Percentiles rank a stretch among this genome's conserved stretches.
Conservation (phyloP, 441 rosid species). For the Rhodomyrtus psidioides region DNA sequence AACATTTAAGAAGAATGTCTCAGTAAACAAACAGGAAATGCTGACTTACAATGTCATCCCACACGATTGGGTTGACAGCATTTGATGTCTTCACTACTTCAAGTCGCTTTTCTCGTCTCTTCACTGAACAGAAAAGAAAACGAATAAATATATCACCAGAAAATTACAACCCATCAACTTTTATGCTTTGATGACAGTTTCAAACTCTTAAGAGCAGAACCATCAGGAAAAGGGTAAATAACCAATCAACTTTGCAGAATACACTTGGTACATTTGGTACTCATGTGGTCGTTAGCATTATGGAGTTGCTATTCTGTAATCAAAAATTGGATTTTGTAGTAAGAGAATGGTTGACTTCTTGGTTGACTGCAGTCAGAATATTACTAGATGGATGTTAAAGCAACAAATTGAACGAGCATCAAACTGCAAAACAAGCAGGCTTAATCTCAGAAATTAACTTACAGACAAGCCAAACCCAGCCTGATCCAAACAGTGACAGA, state of each 20-base stretch:
- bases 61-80: conserved; percentile 63
- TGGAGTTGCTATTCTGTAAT: background rate
- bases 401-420: background rate
- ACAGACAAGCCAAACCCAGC: conserved; percentile 97
- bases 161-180: background rate
- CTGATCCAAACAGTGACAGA: conserved; percentile 67
- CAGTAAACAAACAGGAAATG: background rate
- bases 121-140: conserved; percentile 39
- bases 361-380: background rate
- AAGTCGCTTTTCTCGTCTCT: conserved; percentile 64
- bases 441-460: conserved; percentile 16
- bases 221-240: background rate
- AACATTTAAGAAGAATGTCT: conserved; percentile 1
- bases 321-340: background rate
- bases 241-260: background rate
- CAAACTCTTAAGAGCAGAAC: background rate
- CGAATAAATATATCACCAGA: background rate
- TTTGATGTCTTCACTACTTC: conserved; percentile 65
- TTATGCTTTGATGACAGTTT: background rate
- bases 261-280: background rate
- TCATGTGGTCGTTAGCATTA: background rate
- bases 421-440: background rate
- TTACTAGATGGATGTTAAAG: background rate
- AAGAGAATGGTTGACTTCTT: background rate
- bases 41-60: conserved; percentile 74